Evolutionary conservation across 176 grass and related monocot species (phyloP), one percentile per base, ranked within the genome.

Genomic region (Oryza longistaminata): DNA sequence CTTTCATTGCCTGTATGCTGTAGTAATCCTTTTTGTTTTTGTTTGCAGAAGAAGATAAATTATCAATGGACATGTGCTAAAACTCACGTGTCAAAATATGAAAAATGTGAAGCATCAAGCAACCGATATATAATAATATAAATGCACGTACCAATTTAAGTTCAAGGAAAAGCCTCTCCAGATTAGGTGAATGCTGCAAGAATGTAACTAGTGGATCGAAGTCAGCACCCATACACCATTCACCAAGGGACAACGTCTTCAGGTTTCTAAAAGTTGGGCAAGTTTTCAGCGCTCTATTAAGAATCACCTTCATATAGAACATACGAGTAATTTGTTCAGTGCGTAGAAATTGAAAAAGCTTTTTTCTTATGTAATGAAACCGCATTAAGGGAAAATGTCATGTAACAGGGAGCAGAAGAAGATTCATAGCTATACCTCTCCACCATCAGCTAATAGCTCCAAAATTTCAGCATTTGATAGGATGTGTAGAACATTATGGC

Each of bases 191-290:
- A 81, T 75, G 77, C 70, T 75, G 85, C 52, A 87, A 70, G 21
- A 87, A 74, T 44, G 8, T 16, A 81, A 87, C 3, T 75, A 87
- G 40, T 66, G 67, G 27, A 62, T 75, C 70, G 12, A 87, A 87
- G 35, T 87, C 34, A 55, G 60, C 85, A 87, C 11, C 85, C 8
- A 45, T 44, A 75, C 70, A 86, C 85, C 77, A 87, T 3, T 87
- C 85, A 68, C 77, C 85, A 74, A 87, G 77, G 85, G 77, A 64
- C 61, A 87, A 75, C 16, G 61, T 81, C 77, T 87, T 87, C 85
- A 87, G 14, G 27, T 74, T 75, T 39, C 33, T 81, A 75, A 81
- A 87, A 53, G 43, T 81, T 81, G 85, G 85, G 43, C 77, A 87
- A 11, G 21, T 81, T 25, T 74, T 7, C 7, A 70, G 73, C 73